These are phyloP conservation scores for Firmiana major DNA, from an alignment of 345 rosid genomes.

Conservation along the genomic window DNA sequence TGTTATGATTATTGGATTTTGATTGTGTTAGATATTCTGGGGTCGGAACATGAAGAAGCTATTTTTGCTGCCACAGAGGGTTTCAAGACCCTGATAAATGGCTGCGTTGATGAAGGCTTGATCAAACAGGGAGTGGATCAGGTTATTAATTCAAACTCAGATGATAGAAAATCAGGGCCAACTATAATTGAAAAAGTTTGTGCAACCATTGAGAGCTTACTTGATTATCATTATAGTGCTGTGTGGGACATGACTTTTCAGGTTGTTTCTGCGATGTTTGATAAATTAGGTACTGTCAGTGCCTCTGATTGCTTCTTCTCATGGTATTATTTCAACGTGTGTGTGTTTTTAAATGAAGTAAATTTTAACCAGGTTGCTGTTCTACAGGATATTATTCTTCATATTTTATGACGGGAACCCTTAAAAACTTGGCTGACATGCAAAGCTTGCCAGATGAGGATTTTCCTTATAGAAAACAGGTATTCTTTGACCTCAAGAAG, in stretches of 20 bases:
- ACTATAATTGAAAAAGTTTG: constrained; percentile 75
- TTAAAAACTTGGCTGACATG: constrained; percentile 77
- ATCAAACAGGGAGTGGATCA: constrained; percentile 69
- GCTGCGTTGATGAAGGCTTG: constrained; percentile 74
- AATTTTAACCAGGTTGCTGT: neutral
- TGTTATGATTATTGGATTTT: constrained; percentile 1
- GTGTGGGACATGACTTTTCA: constrained; percentile 86
- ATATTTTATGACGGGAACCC: constrained; percentile 75
- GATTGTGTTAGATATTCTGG: constrained; percentile 64
- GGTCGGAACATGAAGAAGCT: constrained; percentile 95
- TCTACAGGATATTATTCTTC: constrained; percentile 60
- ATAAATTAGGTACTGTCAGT: constrained; percentile 62
- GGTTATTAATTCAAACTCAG: constrained; percentile 35
- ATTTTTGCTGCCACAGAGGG: constrained; percentile 74
- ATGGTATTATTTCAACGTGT: neutral
- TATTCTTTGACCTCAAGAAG: constrained; percentile 8
- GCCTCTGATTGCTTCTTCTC: neutral
- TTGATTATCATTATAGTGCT: constrained; percentile 70
- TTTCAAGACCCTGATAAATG: constrained; percentile 58
- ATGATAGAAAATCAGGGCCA: constrained; percentile 58
- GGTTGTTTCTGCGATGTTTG: constrained; percentile 70
- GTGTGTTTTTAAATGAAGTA: neutral
- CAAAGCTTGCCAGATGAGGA: constrained; percentile 81
- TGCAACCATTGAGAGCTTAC: constrained; percentile 68
- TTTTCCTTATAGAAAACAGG: constrained; percentile 86